Evolutionary conservation across 140 eudicot species (phyloP).

Genomic region (Senecio squalidus): DNA sequence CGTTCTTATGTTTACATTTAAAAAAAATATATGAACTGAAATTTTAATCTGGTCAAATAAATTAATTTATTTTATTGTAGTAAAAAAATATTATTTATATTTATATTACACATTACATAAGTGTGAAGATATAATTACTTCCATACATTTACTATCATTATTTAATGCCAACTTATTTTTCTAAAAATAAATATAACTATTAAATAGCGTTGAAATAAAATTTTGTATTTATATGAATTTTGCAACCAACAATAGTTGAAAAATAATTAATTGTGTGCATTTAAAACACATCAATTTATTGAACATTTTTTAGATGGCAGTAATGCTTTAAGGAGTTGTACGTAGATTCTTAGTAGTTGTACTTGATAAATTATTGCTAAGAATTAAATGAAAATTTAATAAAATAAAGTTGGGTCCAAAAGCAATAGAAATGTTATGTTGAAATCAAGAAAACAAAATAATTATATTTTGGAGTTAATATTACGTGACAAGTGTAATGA

Average conservation of each 20-base stretch:
- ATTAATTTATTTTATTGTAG: too few species aligned
- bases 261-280: constrained; percentile 14
- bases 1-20: too few species aligned
- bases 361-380: background rate
- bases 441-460: constrained; percentile 15
- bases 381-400: constrained; percentile 5
- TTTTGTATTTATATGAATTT: too few species aligned
- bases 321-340: background rate
- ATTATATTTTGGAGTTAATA: constrained; percentile 23
- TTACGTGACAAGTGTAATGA: constrained; percentile 18
- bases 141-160: background rate
- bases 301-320: constrained; percentile 6
- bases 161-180: constrained; percentile 1
- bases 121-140: background rate
- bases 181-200: background rate
- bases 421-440: background rate
- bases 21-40: too few species aligned
- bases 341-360: background rate
- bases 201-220: constrained; percentile 15
- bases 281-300: background rate
- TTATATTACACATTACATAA: background rate
- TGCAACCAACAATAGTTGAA: too few species aligned
- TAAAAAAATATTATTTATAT: too few species aligned
- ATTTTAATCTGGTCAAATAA: too few species aligned
- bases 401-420: constrained; percentile 9